Conservation (phyloP, 1,139 yeast species). For the Candida dubliniensis region DNA sequence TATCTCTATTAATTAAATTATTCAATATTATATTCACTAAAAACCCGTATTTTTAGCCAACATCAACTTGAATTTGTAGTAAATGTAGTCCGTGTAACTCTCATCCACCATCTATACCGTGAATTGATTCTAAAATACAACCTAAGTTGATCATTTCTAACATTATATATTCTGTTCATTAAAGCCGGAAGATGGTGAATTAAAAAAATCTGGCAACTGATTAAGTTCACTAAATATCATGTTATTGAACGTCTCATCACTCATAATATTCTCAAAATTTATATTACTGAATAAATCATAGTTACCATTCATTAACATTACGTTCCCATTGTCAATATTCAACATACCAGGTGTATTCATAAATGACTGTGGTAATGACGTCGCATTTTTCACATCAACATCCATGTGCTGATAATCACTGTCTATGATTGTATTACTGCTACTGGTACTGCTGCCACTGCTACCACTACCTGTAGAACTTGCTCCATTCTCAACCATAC, state of each 20-base stretch:
- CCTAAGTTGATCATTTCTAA: too few relatives aligned
- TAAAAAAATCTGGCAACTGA: slow-evolving; percentile 8
- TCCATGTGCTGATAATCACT: background rate
- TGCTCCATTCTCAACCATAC: too few relatives aligned
- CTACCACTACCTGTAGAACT: background rate
- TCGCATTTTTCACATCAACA: background rate
- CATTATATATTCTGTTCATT: background rate
- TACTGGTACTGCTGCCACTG: background rate
- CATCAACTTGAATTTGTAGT: too few relatives aligned
- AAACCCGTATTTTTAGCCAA: too few relatives aligned
- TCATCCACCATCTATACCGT: too few relatives aligned
- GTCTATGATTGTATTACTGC: background rate
- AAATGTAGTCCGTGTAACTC: too few relatives aligned
- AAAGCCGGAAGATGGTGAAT: background rate
- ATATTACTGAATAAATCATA: slow-evolving; percentile 2
- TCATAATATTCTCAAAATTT: slow-evolving; percentile 6
- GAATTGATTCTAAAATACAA: too few relatives aligned
- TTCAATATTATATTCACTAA: too few relatives aligned
- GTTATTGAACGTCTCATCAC: slow-evolving; percentile 10
- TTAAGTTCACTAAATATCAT: slow-evolving; percentile 12
- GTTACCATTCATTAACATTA: slow-evolving; percentile 7
- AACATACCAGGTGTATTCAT: slow-evolving; percentile 1
- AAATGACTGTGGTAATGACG: background rate
- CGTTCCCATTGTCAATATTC: slow-evolving; percentile 2
- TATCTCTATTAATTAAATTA: too few relatives aligned